These are phyloP conservation scores for Emydomyces testavorans DNA, from an alignment of 2,329 filamentous ascomycete genomes.

Conservation along the genomic window DNA sequence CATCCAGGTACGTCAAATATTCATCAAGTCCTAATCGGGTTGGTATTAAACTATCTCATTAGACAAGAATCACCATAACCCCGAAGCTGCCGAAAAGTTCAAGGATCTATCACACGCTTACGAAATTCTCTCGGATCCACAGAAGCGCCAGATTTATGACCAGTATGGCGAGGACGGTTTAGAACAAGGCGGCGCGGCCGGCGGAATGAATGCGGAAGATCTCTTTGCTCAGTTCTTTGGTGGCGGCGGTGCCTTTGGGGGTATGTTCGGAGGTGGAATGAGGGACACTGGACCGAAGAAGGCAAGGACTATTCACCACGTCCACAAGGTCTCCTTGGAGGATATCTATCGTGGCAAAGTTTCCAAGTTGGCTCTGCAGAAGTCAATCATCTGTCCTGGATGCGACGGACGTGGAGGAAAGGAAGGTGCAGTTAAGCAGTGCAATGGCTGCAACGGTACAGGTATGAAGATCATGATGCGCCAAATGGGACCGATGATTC, in stretches of 20 bases:
- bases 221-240: slow-evolving; percentile 94
- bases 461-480: slow-evolving; percentile 99
- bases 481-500: slow-evolving; percentile 99
- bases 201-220: slow-evolving; percentile 90
- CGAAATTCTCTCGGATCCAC: slow-evolving; percentile 80
- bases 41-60: slow-evolving; percentile 5
- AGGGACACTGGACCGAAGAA: slow-evolving; percentile 72
- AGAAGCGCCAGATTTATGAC: slow-evolving; percentile 88
- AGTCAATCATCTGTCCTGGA: slow-evolving; percentile 91
- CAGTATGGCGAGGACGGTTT: slow-evolving; percentile 96
- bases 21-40: no score
- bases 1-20: slow-evolving; percentile 66
- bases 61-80: slow-evolving; percentile 97
- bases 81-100: slow-evolving; percentile 91
- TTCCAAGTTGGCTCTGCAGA: slow-evolving; percentile 92
- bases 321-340: slow-evolving; percentile 95
- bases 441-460: slow-evolving; percentile 76
- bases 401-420: slow-evolving; percentile 93
- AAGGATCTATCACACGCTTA: slow-evolving; percentile 95
- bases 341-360: slow-evolving; percentile 97
- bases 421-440: slow-evolving; percentile 93
- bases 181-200: slow-evolving; percentile 67
- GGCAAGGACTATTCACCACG: slow-evolving; percentile 93
- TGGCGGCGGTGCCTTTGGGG: slow-evolving; percentile 55
- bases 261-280: slow-evolving; percentile 71